Conservation (phyloP, 2,329 filamentous ascomycete species). For the Nemania sp. region DNA sequence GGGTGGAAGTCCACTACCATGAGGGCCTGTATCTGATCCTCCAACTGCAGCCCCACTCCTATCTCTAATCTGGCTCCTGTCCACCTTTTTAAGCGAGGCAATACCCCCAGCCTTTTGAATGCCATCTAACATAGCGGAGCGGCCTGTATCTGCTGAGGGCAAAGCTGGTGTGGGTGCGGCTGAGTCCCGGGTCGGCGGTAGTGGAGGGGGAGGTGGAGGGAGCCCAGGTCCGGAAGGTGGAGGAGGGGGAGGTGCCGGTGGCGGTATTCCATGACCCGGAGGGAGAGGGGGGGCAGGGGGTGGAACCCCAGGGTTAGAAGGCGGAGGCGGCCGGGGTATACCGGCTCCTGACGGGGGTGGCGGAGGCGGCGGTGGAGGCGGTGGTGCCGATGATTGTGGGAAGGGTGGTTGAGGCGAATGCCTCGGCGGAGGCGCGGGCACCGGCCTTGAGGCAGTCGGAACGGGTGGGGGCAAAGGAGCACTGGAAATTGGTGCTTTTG, state of each 20-base stretch:
- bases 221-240: constrained; percentile 41
- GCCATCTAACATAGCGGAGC: constrained; percentile 66
- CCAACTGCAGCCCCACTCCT: constrained; percentile 67
- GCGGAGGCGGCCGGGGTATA: constrained; percentile 21
- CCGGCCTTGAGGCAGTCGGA: constrained; percentile 51
- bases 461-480: constrained; percentile 53
- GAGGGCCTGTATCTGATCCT: constrained; percentile 53
- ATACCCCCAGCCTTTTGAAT: constrained; percentile 73
- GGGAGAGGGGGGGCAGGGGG: constrained; percentile 25
- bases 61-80: constrained; percentile 69
- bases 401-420: constrained; percentile 49
- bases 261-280: constrained; percentile 18
- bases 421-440: constrained; percentile 55
- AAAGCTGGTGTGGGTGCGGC: constrained; percentile 52
- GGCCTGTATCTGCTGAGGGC: constrained; percentile 49
- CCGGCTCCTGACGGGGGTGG: constrained; percentile 18
- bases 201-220: constrained; percentile 33
- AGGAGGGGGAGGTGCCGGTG: constrained; percentile 28
- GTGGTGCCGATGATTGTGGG: constrained; percentile 33
- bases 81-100: constrained; percentile 74
- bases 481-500: constrained; percentile 41
- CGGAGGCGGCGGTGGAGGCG: constrained; percentile 31
- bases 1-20: constrained; percentile 55
- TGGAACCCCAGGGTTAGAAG: too few relatives aligned
- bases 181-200: constrained; percentile 45